These are phyloP conservation scores for Aureococcus anophagefferens DNA, from an alignment of 108 stramenopile genomes.

Conservation along the genomic window DNA sequence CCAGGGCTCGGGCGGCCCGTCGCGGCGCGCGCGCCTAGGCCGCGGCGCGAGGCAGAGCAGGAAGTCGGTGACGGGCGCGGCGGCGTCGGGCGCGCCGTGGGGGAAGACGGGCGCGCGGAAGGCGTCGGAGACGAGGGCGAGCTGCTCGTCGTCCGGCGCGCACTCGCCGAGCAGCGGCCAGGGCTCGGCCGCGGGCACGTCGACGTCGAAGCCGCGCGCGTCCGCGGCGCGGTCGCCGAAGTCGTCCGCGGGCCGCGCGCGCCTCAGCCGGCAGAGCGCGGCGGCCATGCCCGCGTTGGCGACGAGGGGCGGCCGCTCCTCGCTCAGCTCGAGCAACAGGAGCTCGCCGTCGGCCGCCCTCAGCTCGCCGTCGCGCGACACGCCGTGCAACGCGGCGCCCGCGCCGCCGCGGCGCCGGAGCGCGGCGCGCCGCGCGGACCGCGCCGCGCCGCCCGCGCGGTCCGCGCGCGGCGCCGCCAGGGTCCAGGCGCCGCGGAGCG, in stretches of 20 bases:
- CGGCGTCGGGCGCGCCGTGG: neutral
- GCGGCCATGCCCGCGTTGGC: neutral
- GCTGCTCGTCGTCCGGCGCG: neutral
- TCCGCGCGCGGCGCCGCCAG: neutral
- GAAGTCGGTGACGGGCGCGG: no score
- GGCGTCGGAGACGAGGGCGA: neutral
- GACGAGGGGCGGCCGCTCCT: neutral
- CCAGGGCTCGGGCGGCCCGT: no score
- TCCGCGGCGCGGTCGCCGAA: neutral
- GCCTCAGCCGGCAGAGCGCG: neutral
- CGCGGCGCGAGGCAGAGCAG: neutral
- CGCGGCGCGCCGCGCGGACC: no score
- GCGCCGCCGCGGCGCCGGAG: neutral
- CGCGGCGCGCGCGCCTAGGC: neutral
- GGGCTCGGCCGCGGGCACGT: neutral
- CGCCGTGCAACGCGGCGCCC: neutral
- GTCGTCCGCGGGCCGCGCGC: neutral
- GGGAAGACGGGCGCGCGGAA: neutral
- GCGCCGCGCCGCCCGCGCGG: no score
- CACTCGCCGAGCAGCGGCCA: neutral
- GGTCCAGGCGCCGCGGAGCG: neutral
- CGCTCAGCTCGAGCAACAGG: neutral
- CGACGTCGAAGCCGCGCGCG: neutral
- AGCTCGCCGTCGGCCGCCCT: neutral
- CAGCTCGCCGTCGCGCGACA: neutral